A percentile compares a stretch with the other conserved stretches of the same genome.
These are phyloP conservation scores for Oryza longistaminata DNA, from an alignment of 176 grass and related monocot genomes.

Conservation along the genomic window DNA sequence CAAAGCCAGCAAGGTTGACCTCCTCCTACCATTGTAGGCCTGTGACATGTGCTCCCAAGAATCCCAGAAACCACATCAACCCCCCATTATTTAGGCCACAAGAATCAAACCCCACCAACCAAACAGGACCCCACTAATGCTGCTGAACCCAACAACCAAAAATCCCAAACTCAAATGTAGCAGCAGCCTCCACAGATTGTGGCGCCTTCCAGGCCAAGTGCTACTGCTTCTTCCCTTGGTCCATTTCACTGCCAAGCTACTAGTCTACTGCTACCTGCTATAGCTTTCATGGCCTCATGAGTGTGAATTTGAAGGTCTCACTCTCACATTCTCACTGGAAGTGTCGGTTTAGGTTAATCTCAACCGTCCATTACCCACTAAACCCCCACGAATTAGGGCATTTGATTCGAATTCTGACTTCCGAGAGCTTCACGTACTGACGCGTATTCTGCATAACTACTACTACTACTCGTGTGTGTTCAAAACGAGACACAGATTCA, in stretches of 20 bases:
- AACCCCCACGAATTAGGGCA: constrained; percentile 10
- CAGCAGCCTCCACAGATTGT: constrained; percentile 9
- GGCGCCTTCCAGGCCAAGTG: constrained; percentile 17
- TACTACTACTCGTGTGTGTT: not conserved
- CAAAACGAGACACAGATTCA: not conserved
- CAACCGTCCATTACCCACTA: constrained; percentile 22
- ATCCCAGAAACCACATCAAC: constrained; percentile 37
- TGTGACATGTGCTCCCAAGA: constrained; percentile 5
- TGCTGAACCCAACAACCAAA: constrained; percentile 38
- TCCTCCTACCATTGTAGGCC: constrained; percentile 19
- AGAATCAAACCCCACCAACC: constrained; percentile 43
- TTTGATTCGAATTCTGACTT: not conserved
- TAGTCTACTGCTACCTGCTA: not conserved
- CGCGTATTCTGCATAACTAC: not conserved
- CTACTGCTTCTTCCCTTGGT: not conserved
- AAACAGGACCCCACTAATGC: constrained; percentile 17
- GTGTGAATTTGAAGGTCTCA: not conserved
- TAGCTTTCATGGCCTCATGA: not conserved
- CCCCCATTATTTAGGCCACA: constrained; percentile 33
- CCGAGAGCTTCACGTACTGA: not conserved
- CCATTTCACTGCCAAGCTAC: not conserved
- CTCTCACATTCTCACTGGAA: not conserved
- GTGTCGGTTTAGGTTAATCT: not conserved
- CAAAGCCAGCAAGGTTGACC: constrained; percentile 10
- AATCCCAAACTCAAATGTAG: constrained; percentile 40